Evolutionary conservation across 352 stramenopile genomes (phyloP).

Genomic region (Peronospora tabacina): DNA sequence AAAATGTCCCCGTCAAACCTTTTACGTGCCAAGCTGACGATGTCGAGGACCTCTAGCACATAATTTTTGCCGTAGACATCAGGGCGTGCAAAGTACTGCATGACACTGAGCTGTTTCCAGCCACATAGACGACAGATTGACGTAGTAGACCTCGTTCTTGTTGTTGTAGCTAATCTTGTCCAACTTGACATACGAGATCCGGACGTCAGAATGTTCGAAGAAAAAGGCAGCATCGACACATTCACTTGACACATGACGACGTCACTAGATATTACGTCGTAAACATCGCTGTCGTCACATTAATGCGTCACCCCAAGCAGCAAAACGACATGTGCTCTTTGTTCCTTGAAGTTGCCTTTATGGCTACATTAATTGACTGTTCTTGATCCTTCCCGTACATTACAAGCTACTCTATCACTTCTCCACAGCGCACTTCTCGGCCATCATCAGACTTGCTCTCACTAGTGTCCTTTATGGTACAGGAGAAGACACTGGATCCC

Average conservation of each 20-base stretch:
- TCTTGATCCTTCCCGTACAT: not conserved
- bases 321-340: no score
- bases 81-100: constrained; percentile 2
- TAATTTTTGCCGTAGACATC: constrained; percentile 43
- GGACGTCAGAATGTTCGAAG: no score
- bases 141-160: constrained; percentile 41
- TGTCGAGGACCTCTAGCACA: constrained; percentile 41
- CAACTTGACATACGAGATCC: constrained; percentile 19
- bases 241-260: constrained; percentile 4
- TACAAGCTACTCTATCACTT: constrained; percentile 20
- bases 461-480: constrained; percentile 7
- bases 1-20: constrained; percentile 32
- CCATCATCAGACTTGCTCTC: not conserved
- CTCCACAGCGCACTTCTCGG: constrained; percentile 7
- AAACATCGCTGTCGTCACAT: constrained; percentile 10
- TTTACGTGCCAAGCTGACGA: constrained; percentile 32
- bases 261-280: constrained; percentile 34
- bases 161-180: constrained; percentile 41
- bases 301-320: no score
- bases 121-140: constrained; percentile 35
- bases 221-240: constrained; percentile 6
- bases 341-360: not conserved
- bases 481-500: constrained; percentile 23
- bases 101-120: constrained; percentile 56
- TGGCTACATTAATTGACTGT: constrained; percentile 2